phyloP scores from a whole-genome alignment of 805 yeast genomes.

The Wickerhamomyces xylosicus region DNA sequence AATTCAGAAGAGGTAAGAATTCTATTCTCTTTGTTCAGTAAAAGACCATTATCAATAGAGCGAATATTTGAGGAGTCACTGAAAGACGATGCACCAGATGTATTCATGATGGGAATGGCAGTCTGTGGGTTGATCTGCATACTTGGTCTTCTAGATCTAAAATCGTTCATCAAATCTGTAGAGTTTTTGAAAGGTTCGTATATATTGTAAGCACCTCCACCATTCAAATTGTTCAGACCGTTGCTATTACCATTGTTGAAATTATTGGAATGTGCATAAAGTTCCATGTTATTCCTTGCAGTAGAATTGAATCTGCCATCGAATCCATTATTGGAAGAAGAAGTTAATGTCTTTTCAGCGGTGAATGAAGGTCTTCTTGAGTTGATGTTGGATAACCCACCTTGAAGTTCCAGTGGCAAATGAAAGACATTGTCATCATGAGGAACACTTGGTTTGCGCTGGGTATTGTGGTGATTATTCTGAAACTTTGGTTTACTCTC shows the following conservation, averaged over 20 bases:
- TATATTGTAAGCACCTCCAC: conserved; percentile 8
- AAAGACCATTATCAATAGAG: conserved; percentile 52
- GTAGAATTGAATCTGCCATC: background rate
- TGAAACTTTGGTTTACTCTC: too few species aligned
- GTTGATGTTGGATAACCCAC: conserved; percentile 50
- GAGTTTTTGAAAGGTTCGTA: conserved; percentile 10
- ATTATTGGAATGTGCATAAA: background rate
- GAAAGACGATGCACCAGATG: conserved; percentile 1
- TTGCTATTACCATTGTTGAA: conserved; percentile 5
- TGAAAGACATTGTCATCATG: conserved; percentile 8
- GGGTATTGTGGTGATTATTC: too few species aligned
- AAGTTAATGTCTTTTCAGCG: conserved; percentile 35
- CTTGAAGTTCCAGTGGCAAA: conserved; percentile 50
- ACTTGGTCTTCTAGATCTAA: conserved; percentile 18
- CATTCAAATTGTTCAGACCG: conserved; percentile 5
- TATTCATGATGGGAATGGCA: conserved; percentile 5
- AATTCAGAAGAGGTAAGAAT: conserved; percentile 53
- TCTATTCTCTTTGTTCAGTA: conserved; percentile 37
- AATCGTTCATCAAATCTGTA: conserved; percentile 5
- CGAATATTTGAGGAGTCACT: conserved; percentile 8
- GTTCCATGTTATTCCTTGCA: background rate
- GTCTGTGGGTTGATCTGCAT: conserved; percentile 11
- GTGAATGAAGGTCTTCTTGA: conserved; percentile 70
- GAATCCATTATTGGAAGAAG: background rate
- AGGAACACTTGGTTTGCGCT: background rate